Conservation (phyloP, 1,139 yeast genomes). For the Arxiozyma heterogenica region DNA sequence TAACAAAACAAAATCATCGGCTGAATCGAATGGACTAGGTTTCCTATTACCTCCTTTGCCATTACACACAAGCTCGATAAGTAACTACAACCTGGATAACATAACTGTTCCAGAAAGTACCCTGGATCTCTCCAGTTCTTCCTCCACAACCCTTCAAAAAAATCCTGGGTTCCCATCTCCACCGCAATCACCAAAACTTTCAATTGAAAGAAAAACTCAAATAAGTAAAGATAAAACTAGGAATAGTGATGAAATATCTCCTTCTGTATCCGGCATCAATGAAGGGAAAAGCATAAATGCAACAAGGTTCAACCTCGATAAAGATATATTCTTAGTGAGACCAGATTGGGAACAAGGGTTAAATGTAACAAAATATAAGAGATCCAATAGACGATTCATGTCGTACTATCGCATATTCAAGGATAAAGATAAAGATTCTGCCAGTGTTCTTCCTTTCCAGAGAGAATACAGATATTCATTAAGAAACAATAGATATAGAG, state of each 20-base stretch:
- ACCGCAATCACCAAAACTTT: constrained; percentile 12
- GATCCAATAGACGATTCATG: background rate
- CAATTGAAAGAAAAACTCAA: too few species aligned
- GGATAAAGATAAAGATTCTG: background rate
- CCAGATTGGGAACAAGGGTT: background rate
- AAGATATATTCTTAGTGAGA: background rate
- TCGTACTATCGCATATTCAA: constrained; percentile 9
- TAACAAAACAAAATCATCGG: background rate
- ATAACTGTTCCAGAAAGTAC: too few species aligned
- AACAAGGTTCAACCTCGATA: background rate
- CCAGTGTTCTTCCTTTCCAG: background rate
- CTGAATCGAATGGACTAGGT: background rate
- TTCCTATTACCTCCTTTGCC: background rate
- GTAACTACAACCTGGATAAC: background rate
- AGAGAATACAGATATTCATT: background rate
- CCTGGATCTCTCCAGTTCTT: background rate
- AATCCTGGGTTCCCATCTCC: constrained; percentile 12
- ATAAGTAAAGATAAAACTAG: too few species aligned
- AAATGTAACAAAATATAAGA: background rate
- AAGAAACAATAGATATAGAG: background rate
- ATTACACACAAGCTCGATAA: background rate
- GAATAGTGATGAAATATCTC: too few species aligned
- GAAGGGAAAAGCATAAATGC: too few species aligned
- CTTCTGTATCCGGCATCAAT: background rate
- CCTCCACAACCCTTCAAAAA: background rate